A percentile compares a stretch with the other conserved stretches of the same genome.
Evolutionary conservation across 352 stramenopile genomes (phyloP).

Genomic region (Globisporangium cederbergense): DNA sequence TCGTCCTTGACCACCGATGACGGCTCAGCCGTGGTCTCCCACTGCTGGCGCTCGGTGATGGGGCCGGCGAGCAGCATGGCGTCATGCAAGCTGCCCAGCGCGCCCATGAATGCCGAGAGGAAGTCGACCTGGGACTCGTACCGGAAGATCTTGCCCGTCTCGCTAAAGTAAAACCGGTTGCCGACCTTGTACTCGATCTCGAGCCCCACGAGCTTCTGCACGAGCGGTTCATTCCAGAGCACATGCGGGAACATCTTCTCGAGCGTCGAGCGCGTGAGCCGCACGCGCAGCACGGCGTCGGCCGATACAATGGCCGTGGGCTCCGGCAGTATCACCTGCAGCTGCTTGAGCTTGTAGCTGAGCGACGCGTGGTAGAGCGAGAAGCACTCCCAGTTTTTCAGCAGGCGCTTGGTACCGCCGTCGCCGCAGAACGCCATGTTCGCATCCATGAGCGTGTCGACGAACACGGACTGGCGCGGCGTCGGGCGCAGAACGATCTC

Average conservation of each 20-base stretch:
- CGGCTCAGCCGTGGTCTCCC: not conserved
- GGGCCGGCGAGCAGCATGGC: constrained; percentile 11
- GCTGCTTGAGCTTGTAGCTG: constrained; percentile 17
- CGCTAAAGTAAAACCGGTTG: constrained; percentile 21
- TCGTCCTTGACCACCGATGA: not conserved
- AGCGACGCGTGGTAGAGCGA: constrained; percentile 18
- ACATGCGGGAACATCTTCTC: constrained; percentile 37
- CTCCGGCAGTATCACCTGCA: constrained; percentile 18
- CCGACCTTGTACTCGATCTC: constrained; percentile 14
- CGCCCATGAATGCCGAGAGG: constrained; percentile 12
- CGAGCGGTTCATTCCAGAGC: constrained; percentile 21
- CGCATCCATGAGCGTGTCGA: constrained; percentile 13
- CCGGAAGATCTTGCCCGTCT: constrained; percentile 11
- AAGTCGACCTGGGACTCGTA: constrained; percentile 21
- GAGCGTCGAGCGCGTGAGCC: constrained; percentile 28
- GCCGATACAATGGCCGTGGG: constrained; percentile 20
- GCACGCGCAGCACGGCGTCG: constrained; percentile 20
- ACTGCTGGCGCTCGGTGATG: constrained; percentile 7
- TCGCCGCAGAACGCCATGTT: constrained; percentile 17
- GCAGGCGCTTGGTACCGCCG: constrained; percentile 9
- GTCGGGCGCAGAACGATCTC: constrained; percentile 8
- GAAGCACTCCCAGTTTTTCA: constrained; percentile 17
- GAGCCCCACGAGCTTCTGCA: constrained; percentile 20
- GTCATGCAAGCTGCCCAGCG: constrained; percentile 19
- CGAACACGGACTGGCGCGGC: constrained; percentile 12